Base-by-base conservation (phyloP, 1,139 yeast genomes). In the Nakaseomyces nivariensis region DNA sequence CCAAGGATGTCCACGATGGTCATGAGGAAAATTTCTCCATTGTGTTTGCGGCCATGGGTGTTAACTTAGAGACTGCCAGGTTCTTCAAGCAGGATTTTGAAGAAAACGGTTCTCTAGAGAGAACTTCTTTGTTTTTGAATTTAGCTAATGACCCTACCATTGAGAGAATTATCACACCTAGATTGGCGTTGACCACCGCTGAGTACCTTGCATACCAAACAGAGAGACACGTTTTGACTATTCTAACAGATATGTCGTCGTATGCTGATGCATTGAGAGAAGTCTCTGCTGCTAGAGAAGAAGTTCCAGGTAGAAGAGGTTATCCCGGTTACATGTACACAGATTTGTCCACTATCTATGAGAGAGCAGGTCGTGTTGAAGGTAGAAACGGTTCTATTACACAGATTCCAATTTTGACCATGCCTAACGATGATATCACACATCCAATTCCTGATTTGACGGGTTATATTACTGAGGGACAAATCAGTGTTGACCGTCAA, bases 251-350 rank as follows among this genome's bases (percentile, higher is more conserved):
- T 75, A 92, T 92, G 99, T 88, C 97, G 27, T 92, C 98, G 17
- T 92, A 92, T 70, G 99, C 99, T 38, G 99, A 92, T 72, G 99
- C 99, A 41, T 78, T 92, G 68, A 90, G 99, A 82, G 99, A 92
- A 76, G 98, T 92, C 49, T 89, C 97, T 54, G 98, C 99, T 54
- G 99, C 99, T 48, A 87, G 99, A 79, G 99, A 92, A 75, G 99
- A 92, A 75, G 99, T 92, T 46, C 99, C 99, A 66, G 99, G 99
- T 78, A 89, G 99, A 81, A 89, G 99, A 82, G 99, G 99, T 77
- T 92, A 92, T 73, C 99, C 99, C 57, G 99, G 99, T 85, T 92
- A 92, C 72, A 92, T 92, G 99, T 92, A 92, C 75, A 92, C 99
- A 48, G 98, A 92, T 83, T 87, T 92, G 77, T 86, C 97, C 50